Evolutionary conservation across 257 asterid genomes (phyloP).

Genomic region (Cordia subcordata): DNA sequence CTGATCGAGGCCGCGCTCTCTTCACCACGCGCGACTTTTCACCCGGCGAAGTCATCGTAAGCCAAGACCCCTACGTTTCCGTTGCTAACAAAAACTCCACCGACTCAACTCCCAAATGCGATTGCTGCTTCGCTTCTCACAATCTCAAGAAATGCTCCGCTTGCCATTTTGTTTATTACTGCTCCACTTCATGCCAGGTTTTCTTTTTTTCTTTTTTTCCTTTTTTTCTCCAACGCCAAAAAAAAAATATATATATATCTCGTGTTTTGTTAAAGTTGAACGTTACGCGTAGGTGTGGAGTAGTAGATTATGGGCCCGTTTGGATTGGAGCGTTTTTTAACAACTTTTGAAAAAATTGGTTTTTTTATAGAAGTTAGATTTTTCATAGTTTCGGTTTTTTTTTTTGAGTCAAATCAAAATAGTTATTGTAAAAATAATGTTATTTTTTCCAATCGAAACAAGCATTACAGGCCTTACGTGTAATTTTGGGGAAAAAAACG

Average conservation of each 20-base stretch:
- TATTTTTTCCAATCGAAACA: no score
- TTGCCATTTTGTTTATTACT: constrained; percentile 77
- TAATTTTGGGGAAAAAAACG: no score
- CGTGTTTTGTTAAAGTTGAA: background rate
- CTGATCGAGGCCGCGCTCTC: constrained; percentile 84
- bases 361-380: no score
- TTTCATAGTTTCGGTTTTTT: no score
- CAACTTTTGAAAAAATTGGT: no score
- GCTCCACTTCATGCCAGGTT: constrained; percentile 78
- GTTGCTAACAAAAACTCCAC: constrained; percentile 60
- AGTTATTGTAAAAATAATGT: no score
- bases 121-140: constrained; percentile 63
- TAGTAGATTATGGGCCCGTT: no score
- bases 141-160: constrained; percentile 83
- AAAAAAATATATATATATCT: no score
- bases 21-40: constrained; percentile 59
- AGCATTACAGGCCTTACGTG: no score
- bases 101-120: constrained; percentile 67
- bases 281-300: no score
- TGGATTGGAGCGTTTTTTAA: no score
- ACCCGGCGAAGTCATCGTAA: constrained; percentile 83
- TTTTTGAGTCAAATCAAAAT: background rate
- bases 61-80: constrained; percentile 70
- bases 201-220: background rate
- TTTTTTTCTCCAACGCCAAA: background rate